Base-by-base conservation (phyloP, 371 early-diverging fungal species). In the Dinochytrium kinnereticum region DNA sequence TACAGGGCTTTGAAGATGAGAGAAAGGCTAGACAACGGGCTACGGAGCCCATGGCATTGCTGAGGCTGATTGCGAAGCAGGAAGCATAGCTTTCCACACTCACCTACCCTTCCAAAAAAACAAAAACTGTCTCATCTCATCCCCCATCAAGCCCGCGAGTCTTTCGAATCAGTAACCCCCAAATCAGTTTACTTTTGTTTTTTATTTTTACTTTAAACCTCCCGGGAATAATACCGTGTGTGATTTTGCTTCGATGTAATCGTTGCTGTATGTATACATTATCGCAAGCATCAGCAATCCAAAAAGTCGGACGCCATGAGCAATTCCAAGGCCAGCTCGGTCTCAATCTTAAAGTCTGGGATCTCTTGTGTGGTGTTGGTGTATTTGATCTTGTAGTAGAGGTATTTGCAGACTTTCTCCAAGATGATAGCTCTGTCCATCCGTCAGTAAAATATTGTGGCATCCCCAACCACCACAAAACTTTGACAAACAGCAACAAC, bases 241-340 rank as follows among this genome's bases (percentile, higher is more conserved):
- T n/a, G n/a, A n/a, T n/a, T n/a, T n/a, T n/a, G n/a, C n/a, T n/a
- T n/a, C n/a, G n/a, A n/a, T n/a, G n/a, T n/a, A n/a, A n/a, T n/a
- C n/a, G n/a, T n/a, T n/a, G n/a, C n/a, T n/a, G n/a, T n/a, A n/a
- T n/a, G n/a, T n/a, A n/a, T n/a, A n/a, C n/a, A n/a, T n/a, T n/a
- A n/a, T n/a, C n/a, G n/a, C 57, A 55, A 15, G 7, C 57, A 15
- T 78, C 65, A 94, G 82, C 94, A 94, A 78, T 96, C 96, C 61
- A 96, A 79, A 77, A 95, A 98, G 78, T 98, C 97, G 0, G 97
- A 94, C 7, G 96, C 96, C 95, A 96, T 95, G 39, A 98, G 80
- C n/a, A 96, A 86, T 75, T 98, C 97, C 69, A 96, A 79, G 0
- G 94, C 94, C 21, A 94, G 81, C 73, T 96, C 94, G 30, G 93